Evolutionary conservation across 257 asterid species (phyloP).

Genomic region (Salvia hispanica): DNA sequence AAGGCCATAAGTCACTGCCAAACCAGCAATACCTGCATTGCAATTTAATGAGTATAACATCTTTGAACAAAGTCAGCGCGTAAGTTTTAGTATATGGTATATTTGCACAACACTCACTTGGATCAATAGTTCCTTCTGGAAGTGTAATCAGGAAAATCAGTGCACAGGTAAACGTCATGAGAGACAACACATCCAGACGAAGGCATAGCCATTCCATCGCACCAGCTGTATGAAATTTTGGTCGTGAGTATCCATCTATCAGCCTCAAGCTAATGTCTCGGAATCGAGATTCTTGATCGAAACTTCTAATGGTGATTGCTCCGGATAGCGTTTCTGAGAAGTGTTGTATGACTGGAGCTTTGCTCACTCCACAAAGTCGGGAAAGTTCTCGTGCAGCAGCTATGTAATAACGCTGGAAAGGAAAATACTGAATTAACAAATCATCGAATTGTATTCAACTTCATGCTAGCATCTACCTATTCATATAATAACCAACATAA

Average conservation of each 20-base stretch:
- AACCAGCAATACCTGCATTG: too few species aligned
- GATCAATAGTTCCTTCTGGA: conserved; percentile 64
- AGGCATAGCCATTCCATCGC: too few species aligned
- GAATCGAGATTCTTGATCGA: conserved; percentile 70
- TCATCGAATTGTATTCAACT: too few species aligned
- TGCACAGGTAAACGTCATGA: conserved; percentile 63
- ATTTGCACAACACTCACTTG: too few species aligned
- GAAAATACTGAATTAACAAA: background rate
- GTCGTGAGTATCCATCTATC: conserved; percentile 76
- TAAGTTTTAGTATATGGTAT: too few species aligned
- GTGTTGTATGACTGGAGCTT: conserved; percentile 89
- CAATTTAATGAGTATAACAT: too few species aligned
- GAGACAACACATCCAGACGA: conserved; percentile 68
- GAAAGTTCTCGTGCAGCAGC: conserved; percentile 87
- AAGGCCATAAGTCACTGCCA: too few species aligned
- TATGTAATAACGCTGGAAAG: conserved; percentile 70
- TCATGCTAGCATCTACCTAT: background rate
- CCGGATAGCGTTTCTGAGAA: conserved; percentile 93
- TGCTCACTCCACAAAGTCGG: conserved; percentile 74
- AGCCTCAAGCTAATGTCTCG: conserved; percentile 62
- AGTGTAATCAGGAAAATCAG: conserved; percentile 65
- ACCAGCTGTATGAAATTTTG: conserved; percentile 66
- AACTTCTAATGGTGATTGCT: conserved; percentile 77
- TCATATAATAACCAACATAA: too few species aligned
- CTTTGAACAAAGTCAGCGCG: too few species aligned